Evolutionary conservation across 2,329 filamentous ascomycete genomes (phyloP).

Genomic region (Arthrinium puccinioides): DNA sequence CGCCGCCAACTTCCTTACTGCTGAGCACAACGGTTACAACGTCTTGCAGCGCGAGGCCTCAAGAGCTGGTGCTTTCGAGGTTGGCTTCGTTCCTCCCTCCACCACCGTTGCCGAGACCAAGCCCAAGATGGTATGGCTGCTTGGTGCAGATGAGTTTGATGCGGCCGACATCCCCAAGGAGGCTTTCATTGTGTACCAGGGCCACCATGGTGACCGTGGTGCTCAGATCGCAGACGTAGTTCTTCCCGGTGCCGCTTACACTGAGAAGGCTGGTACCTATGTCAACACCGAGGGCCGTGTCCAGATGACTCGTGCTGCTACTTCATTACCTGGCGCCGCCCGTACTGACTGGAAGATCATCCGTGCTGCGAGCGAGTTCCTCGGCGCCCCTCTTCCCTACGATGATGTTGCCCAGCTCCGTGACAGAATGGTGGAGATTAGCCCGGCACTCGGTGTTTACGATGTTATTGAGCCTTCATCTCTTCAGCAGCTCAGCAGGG

Average conservation of each 20-base stretch:
- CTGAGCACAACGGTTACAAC: slow-evolving; percentile 97
- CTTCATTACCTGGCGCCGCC: slow-evolving; percentile 79
- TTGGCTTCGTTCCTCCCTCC: slow-evolving; percentile 88
- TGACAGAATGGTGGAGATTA: slow-evolving; percentile 93
- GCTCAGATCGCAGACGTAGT: slow-evolving; percentile 91
- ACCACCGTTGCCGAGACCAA: slow-evolving; percentile 72
- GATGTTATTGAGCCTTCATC: slow-evolving; percentile 82
- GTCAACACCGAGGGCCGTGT: slow-evolving; percentile 97
- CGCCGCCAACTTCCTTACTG: slow-evolving; percentile 75
- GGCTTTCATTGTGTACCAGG: slow-evolving; percentile 95
- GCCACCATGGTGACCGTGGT: slow-evolving; percentile 91
- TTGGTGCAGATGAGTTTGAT: slow-evolving; percentile 87
- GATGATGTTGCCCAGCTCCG: slow-evolving; percentile 85
- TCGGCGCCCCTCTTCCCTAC: slow-evolving; percentile 80
- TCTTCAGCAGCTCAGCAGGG: slow-evolving; percentile 72
- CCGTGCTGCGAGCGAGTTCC: slow-evolving; percentile 84
- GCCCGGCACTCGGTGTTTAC: slow-evolving; percentile 80
- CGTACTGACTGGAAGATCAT: slow-evolving; percentile 99
- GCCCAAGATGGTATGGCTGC: slow-evolving; percentile 93
- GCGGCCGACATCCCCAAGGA: slow-evolving; percentile 87
- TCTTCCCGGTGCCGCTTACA: slow-evolving; percentile 91
- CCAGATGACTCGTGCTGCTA: slow-evolving; percentile 87
- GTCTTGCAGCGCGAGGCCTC: slow-evolving; percentile 91
- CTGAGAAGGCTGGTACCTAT: slow-evolving; percentile 92
- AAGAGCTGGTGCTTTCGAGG: slow-evolving; percentile 86